phyloP scores from a whole-genome alignment of 2,329 filamentous ascomycete genomes.

The Paracoccidioides brasiliensis region DNA sequence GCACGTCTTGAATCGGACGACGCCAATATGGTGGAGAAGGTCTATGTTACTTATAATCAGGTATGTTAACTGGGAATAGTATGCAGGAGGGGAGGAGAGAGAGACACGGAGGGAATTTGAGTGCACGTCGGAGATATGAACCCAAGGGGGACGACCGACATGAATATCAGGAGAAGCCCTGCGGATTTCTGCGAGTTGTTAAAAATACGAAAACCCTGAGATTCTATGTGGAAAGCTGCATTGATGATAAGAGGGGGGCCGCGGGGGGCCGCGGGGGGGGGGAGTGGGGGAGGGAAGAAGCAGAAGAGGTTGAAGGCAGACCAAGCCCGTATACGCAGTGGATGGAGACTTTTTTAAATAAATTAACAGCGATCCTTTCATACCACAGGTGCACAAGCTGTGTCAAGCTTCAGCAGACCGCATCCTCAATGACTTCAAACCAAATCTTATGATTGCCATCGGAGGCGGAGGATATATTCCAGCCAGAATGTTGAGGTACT shows the following conservation, averaged over 20 bases:
- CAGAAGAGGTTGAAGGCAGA: not conserved
- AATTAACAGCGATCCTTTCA: conserved; percentile 2
- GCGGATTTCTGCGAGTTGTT: not conserved
- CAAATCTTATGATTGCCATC: conserved; percentile 96
- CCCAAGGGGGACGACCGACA: not conserved
- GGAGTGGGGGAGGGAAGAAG: no score
- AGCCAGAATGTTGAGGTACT: conserved; percentile 75
- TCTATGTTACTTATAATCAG: conserved; percentile 88
- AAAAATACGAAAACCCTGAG: no score
- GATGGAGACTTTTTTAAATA: conserved; percentile 4
- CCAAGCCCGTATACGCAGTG: not conserved
- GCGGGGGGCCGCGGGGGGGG: no score
- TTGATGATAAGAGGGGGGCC: not conserved
- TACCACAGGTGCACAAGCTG: conserved; percentile 77
- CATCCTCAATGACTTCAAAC: conserved; percentile 76
- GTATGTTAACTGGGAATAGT: conserved; percentile 38
- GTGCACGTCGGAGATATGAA: not conserved
- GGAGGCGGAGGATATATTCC: conserved; percentile 95
- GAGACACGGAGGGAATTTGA: not conserved
- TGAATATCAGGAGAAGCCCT: not conserved
- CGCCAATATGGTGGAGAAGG: conserved; percentile 62
- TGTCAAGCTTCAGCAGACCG: conserved; percentile 72
- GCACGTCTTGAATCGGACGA: not conserved
- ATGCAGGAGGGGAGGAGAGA: not conserved
- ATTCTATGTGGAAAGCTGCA: no score